Evolutionary conservation across 179 eudicot genomes (phyloP), one percentile per base, ranked within the genome.

Genomic region (Corrigiola litoralis): DNA sequence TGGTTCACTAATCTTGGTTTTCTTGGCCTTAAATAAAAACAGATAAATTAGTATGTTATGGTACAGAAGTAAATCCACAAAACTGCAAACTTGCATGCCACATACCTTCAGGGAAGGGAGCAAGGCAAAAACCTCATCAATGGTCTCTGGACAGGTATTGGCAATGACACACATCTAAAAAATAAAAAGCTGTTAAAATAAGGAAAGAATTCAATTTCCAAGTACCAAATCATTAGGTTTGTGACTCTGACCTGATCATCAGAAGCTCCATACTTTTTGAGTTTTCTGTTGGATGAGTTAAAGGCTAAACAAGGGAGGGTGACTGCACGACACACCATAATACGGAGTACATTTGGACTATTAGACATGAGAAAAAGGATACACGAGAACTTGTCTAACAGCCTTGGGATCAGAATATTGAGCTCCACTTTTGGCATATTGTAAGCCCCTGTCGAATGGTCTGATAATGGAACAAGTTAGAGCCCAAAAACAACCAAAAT

Each of bases 51-150:
- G 34, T 27, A 69, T 12, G 12, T 31, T 37, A 18, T 21, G 32
- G 28, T 33, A 28, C 25, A n/a, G 27, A 18, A 5, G n/a, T 32
- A 47, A 41, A 28, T 41, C 21, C 20, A 27, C 29, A 24, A 41
- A 34, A 9, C 5, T 11, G 23, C 20, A 28, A 6, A 12, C 11
- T 47, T 41, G 12, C 46, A 63, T 28, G 29, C 12, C 42, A 17
- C 73, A 48, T 79, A 89, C 97, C 96, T 92, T 87, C 67, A 92
- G 67, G 38, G 90, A 82, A 51, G 97, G 90, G 37, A 92, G 57
- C 29, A 90, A 75, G 24, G 90, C 92, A 75, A 85, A 85, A 57
- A 76, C 82, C 80, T 90, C 97, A 49, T 84, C 87, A 41, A 67
- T 61, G 47, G 92, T 78, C 47, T 90, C 97, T 27, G 90, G 82